phyloP scores from a whole-genome alignment of 768 basidiomycete genomes.

The Tricholoma terreum region DNA sequence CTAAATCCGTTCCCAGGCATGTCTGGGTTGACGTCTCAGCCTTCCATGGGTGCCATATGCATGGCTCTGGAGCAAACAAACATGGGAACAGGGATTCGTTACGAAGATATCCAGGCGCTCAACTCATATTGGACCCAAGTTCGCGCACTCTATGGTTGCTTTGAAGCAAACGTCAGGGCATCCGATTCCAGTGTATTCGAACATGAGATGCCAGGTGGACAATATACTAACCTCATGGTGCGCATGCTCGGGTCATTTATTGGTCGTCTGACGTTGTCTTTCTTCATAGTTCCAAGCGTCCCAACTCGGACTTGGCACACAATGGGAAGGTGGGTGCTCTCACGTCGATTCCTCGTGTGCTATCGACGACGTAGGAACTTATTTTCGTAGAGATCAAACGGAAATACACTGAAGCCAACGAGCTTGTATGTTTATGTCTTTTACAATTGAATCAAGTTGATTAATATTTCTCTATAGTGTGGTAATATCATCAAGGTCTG shows the following conservation, averaged over 20 bases:
- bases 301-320: slow-evolving; percentile 93
- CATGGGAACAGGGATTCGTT: slow-evolving; percentile 93
- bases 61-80: slow-evolving; percentile 92
- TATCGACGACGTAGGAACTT: slow-evolving; percentile 6
- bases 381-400: slow-evolving; percentile 78
- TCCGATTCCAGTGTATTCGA: slow-evolving; percentile 98
- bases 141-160: slow-evolving; percentile 91
- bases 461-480: slow-evolving; percentile 48
- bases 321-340: slow-evolving; percentile 72
- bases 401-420: slow-evolving; percentile 98
- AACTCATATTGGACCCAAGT: slow-evolving; percentile 99
- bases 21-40: slow-evolving; percentile 97
- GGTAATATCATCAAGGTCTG: slow-evolving; percentile 92
- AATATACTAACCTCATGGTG: slow-evolving; percentile 93
- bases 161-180: slow-evolving; percentile 96
- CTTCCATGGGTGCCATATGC: slow-evolving; percentile 97
- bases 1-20: slow-evolving; percentile 56
- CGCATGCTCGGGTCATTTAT: slow-evolving; percentile 2
- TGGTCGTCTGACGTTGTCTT: slow-evolving; percentile 12
- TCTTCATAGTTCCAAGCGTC: slow-evolving; percentile 89
- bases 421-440: slow-evolving; percentile 57
- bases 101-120: slow-evolving; percentile 94
- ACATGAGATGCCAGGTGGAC: slow-evolving; percentile 99
- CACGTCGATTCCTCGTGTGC: slow-evolving; percentile 8
- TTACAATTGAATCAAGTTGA: slow-evolving; percentile 7